These are phyloP conservation scores for Amylostereum areolatum DNA, from an alignment of 1,284 basidiomycete genomes.

Conservation along the genomic window DNA sequence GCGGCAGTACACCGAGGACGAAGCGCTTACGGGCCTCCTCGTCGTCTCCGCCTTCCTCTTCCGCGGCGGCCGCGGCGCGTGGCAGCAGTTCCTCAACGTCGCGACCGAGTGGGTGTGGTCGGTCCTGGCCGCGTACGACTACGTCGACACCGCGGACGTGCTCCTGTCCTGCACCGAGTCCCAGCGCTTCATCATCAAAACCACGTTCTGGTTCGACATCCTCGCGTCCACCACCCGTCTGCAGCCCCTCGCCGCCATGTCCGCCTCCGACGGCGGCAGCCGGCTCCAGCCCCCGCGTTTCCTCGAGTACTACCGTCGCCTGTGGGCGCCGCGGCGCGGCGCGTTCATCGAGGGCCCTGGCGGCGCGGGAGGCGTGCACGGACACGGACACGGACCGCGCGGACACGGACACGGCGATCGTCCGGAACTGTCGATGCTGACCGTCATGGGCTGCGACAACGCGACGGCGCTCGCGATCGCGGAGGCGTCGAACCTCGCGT, in stretches of 20 bases:
- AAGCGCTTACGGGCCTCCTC: conserved; percentile 73
- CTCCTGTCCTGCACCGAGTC: conserved; percentile 40
- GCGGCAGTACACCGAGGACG: conserved; percentile 38
- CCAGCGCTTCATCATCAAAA: conserved; percentile 68
- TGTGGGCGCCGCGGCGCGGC: conserved; percentile 43
- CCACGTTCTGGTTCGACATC: conserved; percentile 82
- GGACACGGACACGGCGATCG: conserved; percentile 8
- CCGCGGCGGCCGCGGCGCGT: conserved; percentile 61
- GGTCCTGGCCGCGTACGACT: conserved; percentile 31
- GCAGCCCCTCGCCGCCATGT: no score
- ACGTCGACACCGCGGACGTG: conserved; percentile 36
- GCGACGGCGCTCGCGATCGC: conserved; percentile 71
- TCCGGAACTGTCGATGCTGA: conserved; percentile 57
- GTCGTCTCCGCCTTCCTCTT: conserved; percentile 71
- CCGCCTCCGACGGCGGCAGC: no score
- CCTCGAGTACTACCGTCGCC: conserved; percentile 44
- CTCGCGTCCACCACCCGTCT: conserved; percentile 66
- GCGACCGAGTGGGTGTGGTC: conserved; percentile 47
- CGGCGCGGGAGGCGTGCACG: no score
- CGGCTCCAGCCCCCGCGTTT: no score
- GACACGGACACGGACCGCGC: conserved; percentile 8
- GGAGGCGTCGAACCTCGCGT: conserved; percentile 59
- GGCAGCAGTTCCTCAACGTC: conserved; percentile 59
- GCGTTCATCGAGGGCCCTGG: conserved; percentile 34
- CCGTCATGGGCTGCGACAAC: conserved; percentile 82